These are phyloP conservation scores for Berberis thunbergii DNA, from an alignment of 164 flowering plant genomes.

Conservation along the genomic window DNA sequence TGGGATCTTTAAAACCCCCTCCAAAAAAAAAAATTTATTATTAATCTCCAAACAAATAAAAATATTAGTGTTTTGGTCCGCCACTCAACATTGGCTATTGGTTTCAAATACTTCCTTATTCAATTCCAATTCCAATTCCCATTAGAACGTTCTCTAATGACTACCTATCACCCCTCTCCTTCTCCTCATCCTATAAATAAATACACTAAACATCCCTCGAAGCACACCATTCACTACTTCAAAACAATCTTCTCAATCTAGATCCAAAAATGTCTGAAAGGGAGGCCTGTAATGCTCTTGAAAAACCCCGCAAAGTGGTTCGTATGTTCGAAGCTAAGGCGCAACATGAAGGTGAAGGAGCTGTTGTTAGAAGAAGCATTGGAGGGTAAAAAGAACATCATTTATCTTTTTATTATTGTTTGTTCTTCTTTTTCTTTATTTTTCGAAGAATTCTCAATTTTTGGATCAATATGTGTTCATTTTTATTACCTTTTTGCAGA, in stretches of 20 bases:
- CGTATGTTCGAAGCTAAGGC: background rate
- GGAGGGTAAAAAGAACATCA: conserved; percentile 34
- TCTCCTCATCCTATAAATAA: too few relatives aligned
- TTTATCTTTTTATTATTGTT: background rate
- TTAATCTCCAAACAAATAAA: too few relatives aligned
- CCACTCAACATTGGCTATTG: too few relatives aligned
- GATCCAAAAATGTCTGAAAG: background rate
- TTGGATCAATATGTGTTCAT: conserved; percentile 5
- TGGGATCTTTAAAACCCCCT: too few relatives aligned
- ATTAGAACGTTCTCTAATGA: too few relatives aligned
- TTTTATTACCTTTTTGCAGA: conserved; percentile 25
- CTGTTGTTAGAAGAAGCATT: conserved; percentile 62
- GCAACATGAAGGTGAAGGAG: conserved; percentile 31
- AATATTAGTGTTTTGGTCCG: too few relatives aligned
- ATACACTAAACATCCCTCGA: too few relatives aligned
- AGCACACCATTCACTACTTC: too few relatives aligned
- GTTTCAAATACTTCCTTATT: too few relatives aligned
- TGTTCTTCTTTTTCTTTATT: background rate
- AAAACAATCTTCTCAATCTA: background rate
- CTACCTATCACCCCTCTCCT: too few relatives aligned
- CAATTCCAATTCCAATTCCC: too few relatives aligned
- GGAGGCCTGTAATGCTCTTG: background rate
- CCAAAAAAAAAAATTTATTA: too few relatives aligned
- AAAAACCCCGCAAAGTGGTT: background rate
- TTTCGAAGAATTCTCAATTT: background rate